phyloP scores from a whole-genome alignment of 1,284 basidiomycete genomes.

The Dichomitus squalens region DNA sequence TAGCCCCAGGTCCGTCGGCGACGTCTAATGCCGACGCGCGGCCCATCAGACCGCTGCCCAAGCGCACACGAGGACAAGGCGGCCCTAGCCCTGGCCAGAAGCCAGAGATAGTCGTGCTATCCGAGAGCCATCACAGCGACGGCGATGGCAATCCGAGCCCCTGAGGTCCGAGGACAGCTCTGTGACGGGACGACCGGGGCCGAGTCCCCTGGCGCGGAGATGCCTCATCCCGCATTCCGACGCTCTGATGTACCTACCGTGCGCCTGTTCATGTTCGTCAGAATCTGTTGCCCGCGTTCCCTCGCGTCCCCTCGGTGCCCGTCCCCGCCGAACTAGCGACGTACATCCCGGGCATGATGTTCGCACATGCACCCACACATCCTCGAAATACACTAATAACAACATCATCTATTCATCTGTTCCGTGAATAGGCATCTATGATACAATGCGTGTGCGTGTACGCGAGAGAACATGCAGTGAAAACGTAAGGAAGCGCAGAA shows the following conservation, averaged over 20 bases:
- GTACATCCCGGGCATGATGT: not conserved
- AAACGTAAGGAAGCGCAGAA: no score
- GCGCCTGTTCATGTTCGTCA: not conserved
- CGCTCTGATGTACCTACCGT: no score
- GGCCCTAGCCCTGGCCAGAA: not conserved
- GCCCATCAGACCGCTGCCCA: conserved; percentile 32
- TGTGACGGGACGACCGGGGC: not conserved
- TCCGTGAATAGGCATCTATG: not conserved
- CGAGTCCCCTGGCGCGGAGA: not conserved
- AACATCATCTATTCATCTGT: not conserved
- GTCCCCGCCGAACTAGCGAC: not conserved
- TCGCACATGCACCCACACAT: not conserved
- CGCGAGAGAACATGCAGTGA: not conserved
- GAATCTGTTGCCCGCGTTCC: not conserved
- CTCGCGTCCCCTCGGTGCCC: not conserved
- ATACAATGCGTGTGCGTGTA: not conserved
- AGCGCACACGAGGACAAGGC: conserved; percentile 14
- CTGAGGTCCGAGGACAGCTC: not conserved
- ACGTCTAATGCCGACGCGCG: conserved; percentile 22
- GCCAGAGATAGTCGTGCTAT: conserved; percentile 31
- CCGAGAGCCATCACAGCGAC: conserved; percentile 7
- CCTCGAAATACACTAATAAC: not conserved
- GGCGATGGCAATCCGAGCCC: not conserved
- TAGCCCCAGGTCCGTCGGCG: not conserved
- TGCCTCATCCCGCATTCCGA: not conserved